A percentile compares a stretch with the other conserved stretches of the same genome.
These are phyloP conservation scores for Ricinus communis DNA, from an alignment of 345 rosid genomes.

Conservation along the genomic window DNA sequence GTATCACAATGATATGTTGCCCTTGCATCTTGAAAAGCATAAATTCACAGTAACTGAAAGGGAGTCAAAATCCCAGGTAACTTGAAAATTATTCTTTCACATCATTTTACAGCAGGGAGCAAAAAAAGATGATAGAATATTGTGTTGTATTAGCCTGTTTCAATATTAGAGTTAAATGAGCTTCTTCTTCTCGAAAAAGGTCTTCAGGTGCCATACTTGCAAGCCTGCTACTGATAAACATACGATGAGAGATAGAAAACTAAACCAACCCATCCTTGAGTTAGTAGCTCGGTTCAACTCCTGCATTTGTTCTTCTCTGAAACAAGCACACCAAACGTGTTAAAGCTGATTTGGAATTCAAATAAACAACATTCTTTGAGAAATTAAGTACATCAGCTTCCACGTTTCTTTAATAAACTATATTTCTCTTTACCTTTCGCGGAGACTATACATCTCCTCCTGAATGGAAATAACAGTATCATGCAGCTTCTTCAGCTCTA, in stretches of 20 bases:
- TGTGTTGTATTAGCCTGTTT: background rate
- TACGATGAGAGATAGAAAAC: constrained; percentile 67
- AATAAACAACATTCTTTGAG: background rate
- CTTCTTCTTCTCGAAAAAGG: constrained; percentile 92
- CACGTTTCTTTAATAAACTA: background rate
- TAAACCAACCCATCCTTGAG: constrained; percentile 75
- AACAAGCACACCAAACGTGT: background rate
- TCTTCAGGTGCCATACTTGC: constrained; percentile 89
- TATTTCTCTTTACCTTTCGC: constrained; percentile 60
- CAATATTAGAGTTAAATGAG: constrained; percentile 50
- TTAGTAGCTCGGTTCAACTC: constrained; percentile 68
- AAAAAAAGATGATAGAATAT: background rate
- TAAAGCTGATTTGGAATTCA: background rate
- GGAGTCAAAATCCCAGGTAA: background rate
- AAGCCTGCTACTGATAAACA: constrained; percentile 83
- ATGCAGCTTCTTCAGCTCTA: constrained; percentile 70
- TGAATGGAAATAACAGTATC: constrained; percentile 71
- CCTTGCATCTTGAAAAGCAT: background rate
- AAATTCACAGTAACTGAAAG: too few species aligned
- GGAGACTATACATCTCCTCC: constrained; percentile 80
- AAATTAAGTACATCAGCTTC: too few species aligned
- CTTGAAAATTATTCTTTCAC: constrained; percentile 7
- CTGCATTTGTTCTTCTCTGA: constrained; percentile 95
- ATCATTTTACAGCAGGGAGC: constrained; percentile 18
- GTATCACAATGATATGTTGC: background rate